Evolutionary conservation across 768 basidiomycete genomes (phyloP).

Genomic region (Brasilioporus rufonigricans): DNA sequence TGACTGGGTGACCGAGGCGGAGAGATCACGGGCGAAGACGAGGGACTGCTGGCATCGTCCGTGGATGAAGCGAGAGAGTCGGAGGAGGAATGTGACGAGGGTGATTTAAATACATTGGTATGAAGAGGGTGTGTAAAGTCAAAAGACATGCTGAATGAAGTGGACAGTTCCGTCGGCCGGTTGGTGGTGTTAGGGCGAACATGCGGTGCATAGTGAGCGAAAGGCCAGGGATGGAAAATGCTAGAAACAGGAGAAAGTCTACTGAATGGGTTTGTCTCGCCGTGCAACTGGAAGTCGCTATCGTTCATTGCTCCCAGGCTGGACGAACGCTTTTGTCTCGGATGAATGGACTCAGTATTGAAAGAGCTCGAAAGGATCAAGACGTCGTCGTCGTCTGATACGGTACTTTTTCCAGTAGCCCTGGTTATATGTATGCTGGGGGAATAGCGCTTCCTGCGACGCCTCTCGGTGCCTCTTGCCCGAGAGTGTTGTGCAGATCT

Average conservation of each 20-base stretch:
- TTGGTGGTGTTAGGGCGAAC: conserved; percentile 11
- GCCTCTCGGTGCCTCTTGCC: conserved; percentile 39
- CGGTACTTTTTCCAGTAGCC: conserved; percentile 17
- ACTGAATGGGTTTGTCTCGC: conserved; percentile 10
- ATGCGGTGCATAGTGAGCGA: conserved; percentile 11
- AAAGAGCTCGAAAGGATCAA: conserved; percentile 45
- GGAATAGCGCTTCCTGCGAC: conserved; percentile 41
- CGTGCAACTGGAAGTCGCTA: conserved; percentile 20
- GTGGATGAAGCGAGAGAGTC: conserved; percentile 11
- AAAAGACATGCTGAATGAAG: conserved; percentile 28
- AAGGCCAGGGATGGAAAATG: conserved; percentile 18
- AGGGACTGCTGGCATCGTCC: conserved; percentile 5
- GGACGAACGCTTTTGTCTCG: conserved; percentile 41
- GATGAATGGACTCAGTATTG: conserved; percentile 13
- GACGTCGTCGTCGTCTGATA: conserved; percentile 46
- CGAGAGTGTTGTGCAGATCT: conserved; percentile 37
- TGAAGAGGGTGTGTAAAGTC: conserved; percentile 22
- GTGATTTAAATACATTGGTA: conserved; percentile 27
- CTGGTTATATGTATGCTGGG: conserved; percentile 19
- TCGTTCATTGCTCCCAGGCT: conserved; percentile 48
- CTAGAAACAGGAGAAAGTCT: conserved; percentile 23
- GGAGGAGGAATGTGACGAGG: conserved; percentile 15
- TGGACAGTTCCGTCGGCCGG: conserved; percentile 13
- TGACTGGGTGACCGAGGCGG: conserved; percentile 14
- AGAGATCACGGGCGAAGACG: conserved; percentile 10